These are phyloP conservation scores for Lactarius trivialis DNA, from an alignment of 768 basidiomycete genomes.

Conservation along the genomic window DNA sequence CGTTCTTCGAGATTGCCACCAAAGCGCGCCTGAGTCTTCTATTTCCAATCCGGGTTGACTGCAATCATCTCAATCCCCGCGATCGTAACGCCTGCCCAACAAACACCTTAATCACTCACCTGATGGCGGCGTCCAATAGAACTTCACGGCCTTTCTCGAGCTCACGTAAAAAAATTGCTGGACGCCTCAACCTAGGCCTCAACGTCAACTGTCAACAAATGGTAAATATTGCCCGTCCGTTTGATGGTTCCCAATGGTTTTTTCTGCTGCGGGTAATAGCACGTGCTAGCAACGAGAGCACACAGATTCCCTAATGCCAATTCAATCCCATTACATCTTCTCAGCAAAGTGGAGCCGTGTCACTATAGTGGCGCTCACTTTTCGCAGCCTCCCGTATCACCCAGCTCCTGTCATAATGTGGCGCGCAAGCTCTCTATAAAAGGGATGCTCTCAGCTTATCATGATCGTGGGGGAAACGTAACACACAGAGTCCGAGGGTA, in stretches of 20 bases:
- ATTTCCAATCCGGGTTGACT: neutral
- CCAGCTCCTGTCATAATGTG: neutral
- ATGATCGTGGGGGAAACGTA: neutral
- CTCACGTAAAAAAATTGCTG: neutral
- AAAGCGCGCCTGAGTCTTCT: neutral
- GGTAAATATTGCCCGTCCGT: neutral
- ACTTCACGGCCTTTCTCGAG: neutral
- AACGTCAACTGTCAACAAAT: neutral
- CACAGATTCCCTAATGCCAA: neutral
- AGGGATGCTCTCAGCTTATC: neutral
- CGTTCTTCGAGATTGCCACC: neutral
- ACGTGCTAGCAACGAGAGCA: neutral
- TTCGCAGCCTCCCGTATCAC: neutral
- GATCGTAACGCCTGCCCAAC: neutral
- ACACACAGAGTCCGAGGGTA: too few species aligned
- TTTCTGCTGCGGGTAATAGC: neutral
- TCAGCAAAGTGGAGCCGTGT: neutral
- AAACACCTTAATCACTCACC: neutral
- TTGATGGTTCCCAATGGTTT: neutral
- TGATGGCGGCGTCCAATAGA: neutral
- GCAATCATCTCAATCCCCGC: neutral
- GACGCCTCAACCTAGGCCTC: neutral
- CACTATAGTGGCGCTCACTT: constrained; percentile 1
- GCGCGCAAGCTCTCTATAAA: neutral
- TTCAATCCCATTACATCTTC: neutral